These are phyloP conservation scores for Perilla frutescens DNA, from an alignment of 257 asterid species.

Conservation along the genomic window DNA sequence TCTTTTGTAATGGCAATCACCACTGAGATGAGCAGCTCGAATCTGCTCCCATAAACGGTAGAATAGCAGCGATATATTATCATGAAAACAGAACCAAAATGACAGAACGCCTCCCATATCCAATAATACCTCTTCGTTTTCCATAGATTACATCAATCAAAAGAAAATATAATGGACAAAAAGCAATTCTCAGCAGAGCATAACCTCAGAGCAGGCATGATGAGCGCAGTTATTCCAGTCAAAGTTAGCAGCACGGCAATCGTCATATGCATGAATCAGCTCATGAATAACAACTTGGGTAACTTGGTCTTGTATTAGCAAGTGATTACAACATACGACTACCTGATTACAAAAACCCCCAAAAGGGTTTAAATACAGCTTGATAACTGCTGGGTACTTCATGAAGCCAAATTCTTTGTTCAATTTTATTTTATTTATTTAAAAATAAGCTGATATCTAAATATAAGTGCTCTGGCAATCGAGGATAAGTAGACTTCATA, in stretches of 20 bases:
- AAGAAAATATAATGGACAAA: not conserved
- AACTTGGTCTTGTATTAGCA: conserved; percentile 83
- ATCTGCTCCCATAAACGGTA: conserved; percentile 50
- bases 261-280: conserved; percentile 94
- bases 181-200: not conserved
- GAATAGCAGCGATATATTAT: not conserved
- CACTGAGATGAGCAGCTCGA: conserved; percentile 93
- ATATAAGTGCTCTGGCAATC: not conserved
- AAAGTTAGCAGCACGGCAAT: conserved; percentile 84
- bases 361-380: not conserved
- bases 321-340: conserved; percentile 72
- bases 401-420: not conserved
- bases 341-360: conserved; percentile 46
- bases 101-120: not conserved
- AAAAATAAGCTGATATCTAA: not conserved
- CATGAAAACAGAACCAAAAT: conserved; percentile 8
- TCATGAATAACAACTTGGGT: conserved; percentile 92
- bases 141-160: not conserved
- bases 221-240: conserved; percentile 89
- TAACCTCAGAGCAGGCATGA: conserved; percentile 93
- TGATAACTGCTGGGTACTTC: not conserved
- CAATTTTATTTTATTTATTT: not conserved
- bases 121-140: not conserved
- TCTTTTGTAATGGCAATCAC: conserved; percentile 92
- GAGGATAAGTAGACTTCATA: not conserved